Percentiles rank a stretch among this genome's conserved stretches.
Conservation (phyloP, 2,329 filamentous ascomycete species). For the Colletotrichum tanaceti region DNA sequence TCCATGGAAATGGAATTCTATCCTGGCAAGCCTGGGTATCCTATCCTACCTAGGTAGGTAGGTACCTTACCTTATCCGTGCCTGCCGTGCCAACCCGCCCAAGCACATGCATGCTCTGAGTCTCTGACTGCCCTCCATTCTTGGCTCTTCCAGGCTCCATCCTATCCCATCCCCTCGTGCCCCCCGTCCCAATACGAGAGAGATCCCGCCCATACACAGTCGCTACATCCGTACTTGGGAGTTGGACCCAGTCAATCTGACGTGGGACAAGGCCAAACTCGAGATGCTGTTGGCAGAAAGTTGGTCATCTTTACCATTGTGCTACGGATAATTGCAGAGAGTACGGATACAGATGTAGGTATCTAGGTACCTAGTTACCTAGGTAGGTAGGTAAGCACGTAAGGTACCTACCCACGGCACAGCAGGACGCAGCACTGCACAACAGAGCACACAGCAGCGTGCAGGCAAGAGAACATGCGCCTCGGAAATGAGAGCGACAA, state of each 20-base stretch:
- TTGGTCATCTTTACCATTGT: background rate
- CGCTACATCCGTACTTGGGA: background rate
- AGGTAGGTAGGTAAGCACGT: no score
- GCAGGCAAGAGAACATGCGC: background rate
- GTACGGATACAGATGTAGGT: no score
- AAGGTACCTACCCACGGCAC: background rate
- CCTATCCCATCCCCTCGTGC: no score
- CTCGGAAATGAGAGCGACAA: background rate
- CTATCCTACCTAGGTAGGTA: no score
- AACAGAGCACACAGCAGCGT: no score
- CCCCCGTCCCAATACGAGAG: no score
- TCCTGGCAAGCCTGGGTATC: background rate
- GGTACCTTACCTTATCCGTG: no score
- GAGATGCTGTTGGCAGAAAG: conserved; percentile 6
- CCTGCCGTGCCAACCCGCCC: no score
- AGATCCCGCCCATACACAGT: background rate
- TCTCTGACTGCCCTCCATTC: background rate
- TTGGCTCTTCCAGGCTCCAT: no score
- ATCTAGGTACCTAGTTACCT: no score
- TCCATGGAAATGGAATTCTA: conserved; percentile 2
- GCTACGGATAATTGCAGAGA: no score
- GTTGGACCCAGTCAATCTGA: conserved; percentile 26
- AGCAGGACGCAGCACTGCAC: background rate
- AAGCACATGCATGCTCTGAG: no score
- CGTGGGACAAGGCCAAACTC: conserved; percentile 23